Evolutionary conservation across 805 yeast species (phyloP).

Genomic region (Metschnikowia anglica): DNA sequence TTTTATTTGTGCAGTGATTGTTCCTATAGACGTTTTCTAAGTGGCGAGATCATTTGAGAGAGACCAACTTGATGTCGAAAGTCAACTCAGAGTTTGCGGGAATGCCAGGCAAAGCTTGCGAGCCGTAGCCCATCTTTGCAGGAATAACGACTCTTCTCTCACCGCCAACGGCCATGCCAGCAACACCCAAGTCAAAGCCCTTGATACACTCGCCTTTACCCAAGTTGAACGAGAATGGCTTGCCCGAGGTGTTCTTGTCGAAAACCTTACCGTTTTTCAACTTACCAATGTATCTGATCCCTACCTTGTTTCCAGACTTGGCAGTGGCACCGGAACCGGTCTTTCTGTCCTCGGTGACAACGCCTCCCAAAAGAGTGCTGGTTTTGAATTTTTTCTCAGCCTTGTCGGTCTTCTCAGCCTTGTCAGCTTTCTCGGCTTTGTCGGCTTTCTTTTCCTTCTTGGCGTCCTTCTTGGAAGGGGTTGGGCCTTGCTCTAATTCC

Average conservation of each 20-base stretch:
- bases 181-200: constrained; percentile 98
- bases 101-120: constrained; percentile 90
- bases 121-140: constrained; percentile 95
- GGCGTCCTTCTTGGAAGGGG: constrained; percentile 16
- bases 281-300: constrained; percentile 97
- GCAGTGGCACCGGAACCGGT: constrained; percentile 86
- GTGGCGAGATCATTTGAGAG: constrained; percentile 81
- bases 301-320: constrained; percentile 85
- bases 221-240: constrained; percentile 86
- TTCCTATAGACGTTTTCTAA: too few species aligned
- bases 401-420: constrained; percentile 13
- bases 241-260: constrained; percentile 96
- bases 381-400: constrained; percentile 56
- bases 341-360: constrained; percentile 87
- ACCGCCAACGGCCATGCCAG: constrained; percentile 98
- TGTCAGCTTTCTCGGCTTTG: constrained; percentile 19
- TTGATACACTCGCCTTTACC: constrained; percentile 98
- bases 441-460: constrained; percentile 24
- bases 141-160: constrained; percentile 98
- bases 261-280: constrained; percentile 94
- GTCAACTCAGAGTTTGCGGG: constrained; percentile 97
- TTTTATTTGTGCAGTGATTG: too few species aligned
- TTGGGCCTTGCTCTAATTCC: too few species aligned
- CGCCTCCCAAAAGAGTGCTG: constrained; percentile 89
- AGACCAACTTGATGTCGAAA: constrained; percentile 91